These are phyloP conservation scores for Elaeis guineensis DNA, from an alignment of 176 grass and related monocot genomes.

Conservation along the genomic window DNA sequence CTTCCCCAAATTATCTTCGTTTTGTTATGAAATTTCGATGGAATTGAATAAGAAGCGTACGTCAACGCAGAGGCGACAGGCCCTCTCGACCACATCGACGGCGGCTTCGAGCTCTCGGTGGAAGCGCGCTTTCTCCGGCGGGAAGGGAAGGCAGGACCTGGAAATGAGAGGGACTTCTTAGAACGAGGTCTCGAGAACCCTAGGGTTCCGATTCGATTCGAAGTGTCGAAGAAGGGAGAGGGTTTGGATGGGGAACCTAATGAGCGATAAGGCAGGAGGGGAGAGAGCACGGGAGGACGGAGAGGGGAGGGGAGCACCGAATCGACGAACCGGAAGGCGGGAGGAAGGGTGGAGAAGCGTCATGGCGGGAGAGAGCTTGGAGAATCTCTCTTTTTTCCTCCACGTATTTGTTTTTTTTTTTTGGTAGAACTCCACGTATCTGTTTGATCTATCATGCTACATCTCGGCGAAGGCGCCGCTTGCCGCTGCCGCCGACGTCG, in stretches of 20 bases:
- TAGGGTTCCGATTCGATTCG: neutral
- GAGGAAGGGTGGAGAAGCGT: conserved; percentile 8
- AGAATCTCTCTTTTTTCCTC: too few species aligned
- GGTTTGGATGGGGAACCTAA: neutral
- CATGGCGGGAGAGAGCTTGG: conserved; percentile 17
- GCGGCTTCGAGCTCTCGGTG: conserved; percentile 56
- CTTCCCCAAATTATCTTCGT: too few species aligned
- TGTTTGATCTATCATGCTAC: too few species aligned
- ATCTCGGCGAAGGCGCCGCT: too few species aligned
- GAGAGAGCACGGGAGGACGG: neutral
- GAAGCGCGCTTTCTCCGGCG: conserved; percentile 32
- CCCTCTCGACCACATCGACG: conserved; percentile 48
- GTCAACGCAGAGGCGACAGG: conserved; percentile 73
- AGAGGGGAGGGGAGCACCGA: conserved; percentile 3
- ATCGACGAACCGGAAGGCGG: neutral
- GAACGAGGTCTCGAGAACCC: too few species aligned
- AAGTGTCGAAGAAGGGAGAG: neutral
- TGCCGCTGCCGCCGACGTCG: too few species aligned
- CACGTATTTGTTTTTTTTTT: too few species aligned
- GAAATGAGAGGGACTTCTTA: neutral
- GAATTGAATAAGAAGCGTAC: conserved; percentile 26
- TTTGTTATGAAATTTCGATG: too few species aligned
- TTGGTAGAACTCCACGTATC: too few species aligned
- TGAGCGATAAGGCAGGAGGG: neutral
- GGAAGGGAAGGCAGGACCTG: conserved; percentile 54